Conservation (phyloP, 179 eudicot genomes). For the Camellia oleifera region DNA sequence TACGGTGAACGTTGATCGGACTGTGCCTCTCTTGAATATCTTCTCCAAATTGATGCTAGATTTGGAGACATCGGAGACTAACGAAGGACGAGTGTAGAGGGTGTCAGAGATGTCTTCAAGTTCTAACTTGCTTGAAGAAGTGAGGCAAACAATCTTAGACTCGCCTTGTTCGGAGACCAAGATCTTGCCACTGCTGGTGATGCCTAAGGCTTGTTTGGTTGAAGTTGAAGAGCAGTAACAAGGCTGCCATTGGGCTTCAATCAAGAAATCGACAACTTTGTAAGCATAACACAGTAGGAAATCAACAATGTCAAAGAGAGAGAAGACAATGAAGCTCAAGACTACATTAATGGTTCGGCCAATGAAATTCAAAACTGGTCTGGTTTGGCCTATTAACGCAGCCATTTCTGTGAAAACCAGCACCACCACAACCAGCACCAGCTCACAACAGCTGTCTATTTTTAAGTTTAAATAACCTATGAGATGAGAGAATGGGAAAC, state of each 20-base stretch:
- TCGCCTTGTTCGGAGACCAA: slow-evolving; percentile 61
- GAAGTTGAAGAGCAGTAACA: slow-evolving; percentile 68
- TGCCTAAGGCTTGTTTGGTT: slow-evolving; percentile 27
- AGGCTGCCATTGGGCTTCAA: slow-evolving; percentile 77
- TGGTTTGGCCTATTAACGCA: slow-evolving; percentile 15
- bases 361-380: slow-evolving; percentile 20
- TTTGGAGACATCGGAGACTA: slow-evolving; percentile 62
- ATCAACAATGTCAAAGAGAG: slow-evolving; percentile 63
- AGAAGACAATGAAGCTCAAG: slow-evolving; percentile 64
- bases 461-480: background rate
- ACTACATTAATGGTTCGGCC: slow-evolving; percentile 52
- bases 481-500: background rate
- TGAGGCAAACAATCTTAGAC: slow-evolving; percentile 54
- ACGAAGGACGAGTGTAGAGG: slow-evolving; percentile 64
- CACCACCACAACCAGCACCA: background rate
- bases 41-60: slow-evolving; percentile 31
- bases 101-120: slow-evolving; percentile 95
- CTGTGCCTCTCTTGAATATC: slow-evolving; percentile 22
- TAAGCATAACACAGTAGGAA: slow-evolving; percentile 51
- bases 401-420: background rate
- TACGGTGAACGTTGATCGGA: slow-evolving; percentile 41
- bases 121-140: slow-evolving; percentile 41
- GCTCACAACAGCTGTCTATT: background rate
- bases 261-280: slow-evolving; percentile 54
- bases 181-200: slow-evolving; percentile 54